These are phyloP conservation scores for Venturia asperata DNA, from an alignment of 2,329 filamentous ascomycete genomes.

Conservation along the genomic window DNA sequence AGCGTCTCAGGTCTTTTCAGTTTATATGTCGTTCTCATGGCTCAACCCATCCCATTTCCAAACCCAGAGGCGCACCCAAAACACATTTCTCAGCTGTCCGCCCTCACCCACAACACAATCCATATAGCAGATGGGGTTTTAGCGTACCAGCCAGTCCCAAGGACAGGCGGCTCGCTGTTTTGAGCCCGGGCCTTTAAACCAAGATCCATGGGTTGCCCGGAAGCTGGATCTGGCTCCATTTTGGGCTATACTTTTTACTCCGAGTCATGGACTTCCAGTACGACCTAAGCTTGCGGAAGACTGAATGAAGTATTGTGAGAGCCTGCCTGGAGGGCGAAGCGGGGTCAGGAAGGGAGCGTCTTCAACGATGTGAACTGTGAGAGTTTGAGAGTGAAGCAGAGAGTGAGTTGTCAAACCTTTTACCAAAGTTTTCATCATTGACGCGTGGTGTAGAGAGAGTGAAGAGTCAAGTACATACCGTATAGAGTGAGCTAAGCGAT, in stretches of 20 bases:
- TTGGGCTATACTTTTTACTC: conserved; percentile 3
- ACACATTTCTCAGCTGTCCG: conserved; percentile 6
- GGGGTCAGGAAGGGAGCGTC: neutral
- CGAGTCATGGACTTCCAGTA: neutral
- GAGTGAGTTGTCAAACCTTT: conserved; percentile 11
- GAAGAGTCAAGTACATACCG: neutral
- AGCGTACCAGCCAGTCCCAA: conserved; percentile 9
- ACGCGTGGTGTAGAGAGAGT: neutral
- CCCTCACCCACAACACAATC: conserved; percentile 8
- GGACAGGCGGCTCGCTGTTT: neutral
- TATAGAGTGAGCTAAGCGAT: neutral
- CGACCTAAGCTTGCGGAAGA: neutral
- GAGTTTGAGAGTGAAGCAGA: conserved; percentile 3
- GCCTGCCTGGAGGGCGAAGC: conserved; percentile 5
- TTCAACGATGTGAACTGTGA: conserved; percentile 3
- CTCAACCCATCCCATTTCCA: conserved; percentile 4
- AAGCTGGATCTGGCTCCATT: conserved; percentile 13
- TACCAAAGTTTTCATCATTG: conserved; percentile 9
- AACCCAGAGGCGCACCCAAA: conserved; percentile 1
- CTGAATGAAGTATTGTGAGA: conserved; percentile 12
- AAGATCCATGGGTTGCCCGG: conserved; percentile 8
- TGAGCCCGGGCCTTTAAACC: conserved; percentile 10
- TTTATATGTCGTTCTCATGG: neutral
- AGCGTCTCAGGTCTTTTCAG: conserved; percentile 14
- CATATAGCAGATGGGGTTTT: conserved; percentile 10